These are phyloP conservation scores for Lepidium aucheri DNA, from an alignment of 345 rosid genomes.

Conservation along the genomic window DNA sequence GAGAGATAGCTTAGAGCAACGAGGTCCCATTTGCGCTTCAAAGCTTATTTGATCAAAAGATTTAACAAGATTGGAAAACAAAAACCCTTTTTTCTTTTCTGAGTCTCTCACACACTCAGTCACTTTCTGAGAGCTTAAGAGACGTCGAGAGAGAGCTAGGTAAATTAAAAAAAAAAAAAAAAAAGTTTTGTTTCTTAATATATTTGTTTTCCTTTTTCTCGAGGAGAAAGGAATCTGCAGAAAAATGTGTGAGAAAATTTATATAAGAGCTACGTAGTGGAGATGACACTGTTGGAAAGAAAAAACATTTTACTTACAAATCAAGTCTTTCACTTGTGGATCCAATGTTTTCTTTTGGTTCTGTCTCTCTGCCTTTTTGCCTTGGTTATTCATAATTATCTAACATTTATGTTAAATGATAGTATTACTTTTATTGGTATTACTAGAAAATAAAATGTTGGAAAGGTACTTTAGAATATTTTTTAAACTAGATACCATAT, in stretches of 20 bases:
- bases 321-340: constrained; percentile 25
- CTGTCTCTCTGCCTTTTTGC: background rate
- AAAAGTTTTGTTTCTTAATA: background rate
- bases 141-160: background rate
- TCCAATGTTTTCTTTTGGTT: constrained; percentile 29
- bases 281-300: constrained; percentile 35
- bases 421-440: background rate
- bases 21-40: constrained; percentile 60
- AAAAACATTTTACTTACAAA: background rate
- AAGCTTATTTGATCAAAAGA: constrained; percentile 1
- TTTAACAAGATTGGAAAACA: constrained; percentile 12
- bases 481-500: background rate
- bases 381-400: background rate
- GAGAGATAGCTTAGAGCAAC: constrained; percentile 82
- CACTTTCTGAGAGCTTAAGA: constrained; percentile 9
- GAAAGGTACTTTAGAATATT: background rate
- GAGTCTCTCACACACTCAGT: background rate
- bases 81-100: constrained; percentile 10
- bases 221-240: constrained; percentile 24
- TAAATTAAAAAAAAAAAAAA: background rate
- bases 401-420: background rate
- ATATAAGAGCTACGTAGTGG: constrained; percentile 14
- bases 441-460: background rate
- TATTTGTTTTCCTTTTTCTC: background rate
- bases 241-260: constrained; percentile 17